These are phyloP conservation scores for Wickerhamomyces subpelliculosus DNA, from an alignment of 805 yeast genomes.

Conservation along the genomic window DNA sequence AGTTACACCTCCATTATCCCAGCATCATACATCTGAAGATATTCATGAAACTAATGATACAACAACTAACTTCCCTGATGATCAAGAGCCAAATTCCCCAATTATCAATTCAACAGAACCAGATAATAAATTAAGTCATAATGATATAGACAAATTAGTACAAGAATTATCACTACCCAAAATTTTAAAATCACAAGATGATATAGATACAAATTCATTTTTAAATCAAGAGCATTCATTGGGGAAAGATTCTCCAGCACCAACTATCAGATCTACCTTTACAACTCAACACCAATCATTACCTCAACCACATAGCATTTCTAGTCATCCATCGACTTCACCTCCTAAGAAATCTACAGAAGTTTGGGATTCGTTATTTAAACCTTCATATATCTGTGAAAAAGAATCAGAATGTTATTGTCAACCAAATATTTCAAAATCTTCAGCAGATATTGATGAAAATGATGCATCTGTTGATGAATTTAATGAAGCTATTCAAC, in stretches of 20 bases:
- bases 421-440: conserved; percentile 1
- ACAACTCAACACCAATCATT: too few species aligned
- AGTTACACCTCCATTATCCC: not conserved
- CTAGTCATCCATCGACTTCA: not conserved
- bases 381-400: conserved; percentile 6
- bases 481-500: conserved; percentile 12
- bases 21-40: not conserved
- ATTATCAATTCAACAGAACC: not conserved
- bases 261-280: too few species aligned
- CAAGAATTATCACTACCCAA: conserved; percentile 6
- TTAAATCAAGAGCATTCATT: conserved; percentile 4
- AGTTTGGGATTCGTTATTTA: conserved; percentile 12
- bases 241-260: too few species aligned
- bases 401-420: conserved; percentile 8
- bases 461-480: conserved; percentile 8
- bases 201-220: conserved; percentile 17
- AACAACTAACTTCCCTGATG: too few species aligned
- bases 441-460: conserved; percentile 1
- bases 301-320: too few species aligned
- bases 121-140: not conserved
- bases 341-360: conserved; percentile 2
- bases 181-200: conserved; percentile 11
- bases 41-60: too few species aligned
- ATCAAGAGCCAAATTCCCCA: not conserved
- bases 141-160: not conserved